Evolutionary conservation across 805 yeast species (phyloP).

Genomic region (Starmerella cellae): DNA sequence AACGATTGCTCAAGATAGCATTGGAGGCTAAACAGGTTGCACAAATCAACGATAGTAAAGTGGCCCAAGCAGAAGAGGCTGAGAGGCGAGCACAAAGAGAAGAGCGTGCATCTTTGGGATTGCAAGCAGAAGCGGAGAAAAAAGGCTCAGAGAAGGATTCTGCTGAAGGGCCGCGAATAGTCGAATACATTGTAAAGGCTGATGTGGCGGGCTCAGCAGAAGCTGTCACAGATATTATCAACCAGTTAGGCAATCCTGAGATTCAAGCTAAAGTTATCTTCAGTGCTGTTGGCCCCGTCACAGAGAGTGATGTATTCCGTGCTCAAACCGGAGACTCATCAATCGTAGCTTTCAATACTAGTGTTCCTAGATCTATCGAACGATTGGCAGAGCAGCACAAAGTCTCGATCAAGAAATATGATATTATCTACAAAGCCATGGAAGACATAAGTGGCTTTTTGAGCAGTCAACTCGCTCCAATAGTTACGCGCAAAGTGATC

Average conservation of each 20-base stretch:
- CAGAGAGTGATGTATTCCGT: constrained; percentile 51
- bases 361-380: constrained; percentile 50
- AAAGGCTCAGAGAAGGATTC: constrained; percentile 10
- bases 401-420: constrained; percentile 50
- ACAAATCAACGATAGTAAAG: constrained; percentile 53
- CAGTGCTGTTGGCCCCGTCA: constrained; percentile 66
- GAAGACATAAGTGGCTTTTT: constrained; percentile 66
- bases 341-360: constrained; percentile 64
- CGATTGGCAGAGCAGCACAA: constrained; percentile 44
- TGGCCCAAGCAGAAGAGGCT: constrained; percentile 34
- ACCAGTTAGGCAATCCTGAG: constrained; percentile 75
- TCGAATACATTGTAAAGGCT: constrained; percentile 65
- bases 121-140: constrained; percentile 20
- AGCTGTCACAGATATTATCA: constrained; percentile 73
- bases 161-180: constrained; percentile 25
- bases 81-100: constrained; percentile 41
- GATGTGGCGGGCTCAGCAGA: constrained; percentile 94
- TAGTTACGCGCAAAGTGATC: constrained; percentile 47
- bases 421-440: constrained; percentile 75
- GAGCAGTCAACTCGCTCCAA: constrained; percentile 48
- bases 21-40: constrained; percentile 55
- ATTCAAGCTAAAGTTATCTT: constrained; percentile 57
- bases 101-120: constrained; percentile 49
- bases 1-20: constrained; percentile 38
- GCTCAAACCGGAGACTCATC: constrained; percentile 60